Evolutionary conservation across 2,329 filamentous ascomycete species (phyloP).

Genomic region (Colletotrichum acutatum): DNA sequence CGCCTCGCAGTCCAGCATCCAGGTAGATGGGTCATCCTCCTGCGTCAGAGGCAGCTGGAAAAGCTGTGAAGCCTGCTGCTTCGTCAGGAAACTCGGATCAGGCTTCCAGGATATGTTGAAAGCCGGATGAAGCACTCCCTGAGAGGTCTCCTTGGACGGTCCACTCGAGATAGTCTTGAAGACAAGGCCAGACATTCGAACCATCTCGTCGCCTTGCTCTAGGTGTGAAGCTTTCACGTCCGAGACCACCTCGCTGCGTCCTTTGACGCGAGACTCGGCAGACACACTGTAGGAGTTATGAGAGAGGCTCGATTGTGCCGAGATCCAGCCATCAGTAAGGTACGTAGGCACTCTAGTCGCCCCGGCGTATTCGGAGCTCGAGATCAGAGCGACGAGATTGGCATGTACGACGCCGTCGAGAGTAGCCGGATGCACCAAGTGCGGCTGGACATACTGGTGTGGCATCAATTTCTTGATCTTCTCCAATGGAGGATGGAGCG

Average conservation of each 20-base stretch:
- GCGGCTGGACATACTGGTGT: slow-evolving; percentile 38
- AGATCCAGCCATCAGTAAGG: slow-evolving; percentile 21
- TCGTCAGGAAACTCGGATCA: slow-evolving; percentile 35
- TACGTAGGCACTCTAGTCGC: slow-evolving; percentile 28
- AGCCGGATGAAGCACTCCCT: slow-evolving; percentile 24
- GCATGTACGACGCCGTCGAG: slow-evolving; percentile 48
- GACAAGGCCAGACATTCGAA: slow-evolving; percentile 35
- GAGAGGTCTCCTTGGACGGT: neutral
- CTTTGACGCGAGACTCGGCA: slow-evolving; percentile 19
- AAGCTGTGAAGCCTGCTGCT: slow-evolving; percentile 27
- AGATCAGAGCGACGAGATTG: slow-evolving; percentile 30
- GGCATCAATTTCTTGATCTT: slow-evolving; percentile 37
- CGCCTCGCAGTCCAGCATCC: slow-evolving; percentile 37
- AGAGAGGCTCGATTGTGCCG: neutral
- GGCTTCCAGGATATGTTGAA: slow-evolving; percentile 39
- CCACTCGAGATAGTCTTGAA: slow-evolving; percentile 35
- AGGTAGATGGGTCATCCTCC: slow-evolving; percentile 34
- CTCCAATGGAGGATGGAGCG: slow-evolving; percentile 13
- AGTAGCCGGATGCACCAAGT: slow-evolving; percentile 49
- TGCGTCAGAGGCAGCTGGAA: slow-evolving; percentile 32
- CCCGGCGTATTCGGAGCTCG: neutral
- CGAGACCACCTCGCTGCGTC: slow-evolving; percentile 27
- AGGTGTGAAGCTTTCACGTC: slow-evolving; percentile 35
- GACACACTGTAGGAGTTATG: slow-evolving; percentile 38
- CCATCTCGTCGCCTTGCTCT: slow-evolving; percentile 29